Conservation (phyloP, 805 yeast genomes). For the Wickerhamiella nectarea region DNA sequence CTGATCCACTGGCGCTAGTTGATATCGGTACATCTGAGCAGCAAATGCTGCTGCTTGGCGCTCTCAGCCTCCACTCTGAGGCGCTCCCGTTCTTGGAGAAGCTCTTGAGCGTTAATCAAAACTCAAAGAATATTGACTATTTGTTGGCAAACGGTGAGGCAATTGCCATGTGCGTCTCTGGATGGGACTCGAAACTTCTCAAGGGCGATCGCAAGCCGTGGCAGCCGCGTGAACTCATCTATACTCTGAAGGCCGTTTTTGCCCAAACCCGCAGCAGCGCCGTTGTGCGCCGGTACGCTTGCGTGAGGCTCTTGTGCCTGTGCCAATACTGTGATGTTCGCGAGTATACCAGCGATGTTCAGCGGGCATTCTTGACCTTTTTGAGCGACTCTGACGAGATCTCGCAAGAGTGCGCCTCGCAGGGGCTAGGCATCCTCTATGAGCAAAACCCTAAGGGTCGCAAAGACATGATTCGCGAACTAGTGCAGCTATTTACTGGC, state of each 20-base stretch:
- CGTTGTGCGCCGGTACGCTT: conserved; percentile 53
- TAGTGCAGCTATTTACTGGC: conserved; percentile 62
- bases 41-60: conserved; percentile 43
- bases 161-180: conserved; percentile 51
- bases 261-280: conserved; percentile 26
- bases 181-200: conserved; percentile 56
- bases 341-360: conserved; percentile 46
- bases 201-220: conserved; percentile 35
- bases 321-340: conserved; percentile 51
- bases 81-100: conserved; percentile 28
- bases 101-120: conserved; percentile 41
- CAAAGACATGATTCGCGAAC: conserved; percentile 57
- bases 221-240: neutral
- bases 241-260: neutral
- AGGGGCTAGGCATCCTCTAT: conserved; percentile 72
- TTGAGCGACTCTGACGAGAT: conserved; percentile 72
- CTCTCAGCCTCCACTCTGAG: conserved; percentile 33
- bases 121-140: conserved; percentile 59
- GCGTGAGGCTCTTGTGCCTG: conserved; percentile 74
- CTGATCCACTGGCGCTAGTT: neutral
- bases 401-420: conserved; percentile 82
- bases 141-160: conserved; percentile 79
- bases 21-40: conserved; percentile 34
- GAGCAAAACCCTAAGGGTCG: conserved; percentile 60
- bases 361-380: conserved; percentile 61